These are phyloP conservation scores for Melocanna baccifera DNA, from an alignment of 176 grass and related monocot species.

Conservation along the genomic window DNA sequence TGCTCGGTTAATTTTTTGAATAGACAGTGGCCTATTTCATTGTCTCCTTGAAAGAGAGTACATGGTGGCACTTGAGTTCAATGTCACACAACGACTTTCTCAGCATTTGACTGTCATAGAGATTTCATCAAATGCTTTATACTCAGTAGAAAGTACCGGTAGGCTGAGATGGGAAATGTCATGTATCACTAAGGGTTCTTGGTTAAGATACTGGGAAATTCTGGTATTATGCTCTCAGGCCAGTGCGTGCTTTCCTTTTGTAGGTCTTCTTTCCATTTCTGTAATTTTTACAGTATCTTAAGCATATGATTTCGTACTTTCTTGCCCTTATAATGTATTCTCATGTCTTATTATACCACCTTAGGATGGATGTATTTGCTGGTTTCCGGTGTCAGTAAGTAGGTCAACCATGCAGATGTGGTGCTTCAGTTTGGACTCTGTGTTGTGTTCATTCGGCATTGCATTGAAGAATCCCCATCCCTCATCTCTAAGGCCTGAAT, in stretches of 20 bases:
- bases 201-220: not conserved
- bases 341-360: not conserved
- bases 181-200: not conserved
- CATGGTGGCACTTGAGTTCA: not conserved
- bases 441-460: slow-evolving; percentile 71
- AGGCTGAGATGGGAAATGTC: not conserved
- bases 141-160: not conserved
- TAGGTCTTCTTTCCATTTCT: not conserved
- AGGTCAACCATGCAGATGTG: slow-evolving; percentile 78
- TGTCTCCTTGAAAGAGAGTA: not conserved
- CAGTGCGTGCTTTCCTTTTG: not conserved
- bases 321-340: slow-evolving; percentile 1
- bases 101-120: not conserved
- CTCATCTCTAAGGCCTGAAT: slow-evolving; percentile 69
- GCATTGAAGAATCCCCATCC: slow-evolving; percentile 76
- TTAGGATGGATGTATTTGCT: slow-evolving; percentile 90
- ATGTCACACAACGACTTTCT: not conserved
- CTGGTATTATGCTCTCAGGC: not conserved
- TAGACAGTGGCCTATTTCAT: not conserved
- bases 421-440: slow-evolving; percentile 74
- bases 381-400: slow-evolving; percentile 47
- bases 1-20: not conserved
- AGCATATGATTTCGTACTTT: not conserved
- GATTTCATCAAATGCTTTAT: not conserved
- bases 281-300: not conserved